Base-by-base conservation (phyloP, 192 early-diverging fungal genomes). In the Gigaspora rosea region DNA sequence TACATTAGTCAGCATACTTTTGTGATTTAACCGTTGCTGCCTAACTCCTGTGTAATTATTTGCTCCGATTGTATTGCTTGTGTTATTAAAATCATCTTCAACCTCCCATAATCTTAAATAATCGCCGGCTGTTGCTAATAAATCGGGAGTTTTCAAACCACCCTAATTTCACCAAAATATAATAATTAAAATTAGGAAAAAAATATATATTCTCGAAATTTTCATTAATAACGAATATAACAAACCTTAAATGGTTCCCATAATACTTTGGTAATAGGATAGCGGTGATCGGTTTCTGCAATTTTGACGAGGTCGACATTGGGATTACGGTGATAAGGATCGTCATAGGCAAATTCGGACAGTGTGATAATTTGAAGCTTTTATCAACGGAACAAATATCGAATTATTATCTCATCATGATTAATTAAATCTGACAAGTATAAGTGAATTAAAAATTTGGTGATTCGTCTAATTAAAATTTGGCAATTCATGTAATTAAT, bases 51-150 rank as follows among this genome's bases (percentile, higher is more conserved):
- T 77, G 20, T 50, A 36, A 65, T 47, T 70, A 47, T 65, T 82
- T 65, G 35, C 84, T 41, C 82, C 81, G 73, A 86, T 89, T 8
- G 82, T 83, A 75, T 79, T 82, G 13, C 71, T 80, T 10, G 57
- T 18, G 46, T 49, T 68, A 59, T 51, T 64, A 8, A 56, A 51
- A 68, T 86, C 84, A 64, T 94, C 92, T 68, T 85, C 80, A 13
- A 94, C 82, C 64, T 96, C 94, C 95, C 95, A 97, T n/a, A 99
- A 52, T 52, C 94, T 84, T 50, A 99, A 81, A 67, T 88, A 92
- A 79, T 98, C 96, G 16, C 93, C 92, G 2, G 94, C 90, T 27
- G 95, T 96, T 0, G 95, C 96, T 46, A 99, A 79, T 27, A 98
- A 85, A 77, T 97, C 95, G 3, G 87, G 84, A 47, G 79, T 63